phyloP scores from a whole-genome alignment of 495 filamentous ascomycete species.

The Rusavskia elegans region DNA sequence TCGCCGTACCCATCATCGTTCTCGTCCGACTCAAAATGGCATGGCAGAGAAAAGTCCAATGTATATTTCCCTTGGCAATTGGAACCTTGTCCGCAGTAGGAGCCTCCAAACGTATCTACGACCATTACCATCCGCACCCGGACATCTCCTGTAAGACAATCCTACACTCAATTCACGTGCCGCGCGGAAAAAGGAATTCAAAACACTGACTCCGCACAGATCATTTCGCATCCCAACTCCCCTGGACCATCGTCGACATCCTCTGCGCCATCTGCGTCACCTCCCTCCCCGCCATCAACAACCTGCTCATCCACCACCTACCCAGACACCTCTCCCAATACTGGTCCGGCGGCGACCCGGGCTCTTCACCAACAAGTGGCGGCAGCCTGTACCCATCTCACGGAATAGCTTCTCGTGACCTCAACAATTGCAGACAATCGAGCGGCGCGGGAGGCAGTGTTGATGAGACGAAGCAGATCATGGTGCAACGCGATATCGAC shows the following conservation, averaged over 20 bases:
- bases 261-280: not conserved
- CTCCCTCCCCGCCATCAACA: not conserved
- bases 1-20: not conserved
- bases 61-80: not conserved
- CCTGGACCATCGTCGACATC: slow-evolving; percentile 1
- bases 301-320: not conserved
- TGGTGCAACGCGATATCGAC: no score
- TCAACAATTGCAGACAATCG: no score
- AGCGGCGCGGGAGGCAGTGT: no score
- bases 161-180: no score
- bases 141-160: not conserved
- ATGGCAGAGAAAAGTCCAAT: not conserved
- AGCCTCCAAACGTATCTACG: not conserved
- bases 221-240: not conserved
- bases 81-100: not conserved
- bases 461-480: no score
- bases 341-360: no score
- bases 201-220: not conserved
- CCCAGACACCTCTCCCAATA: not conserved
- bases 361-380: no score
- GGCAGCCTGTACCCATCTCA: no score
- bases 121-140: not conserved
- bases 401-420: no score
- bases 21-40: not conserved
- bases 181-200: no score